Percentiles rank a stretch among this genome's conserved stretches.
phyloP scores from a whole-genome alignment of 306 rosid genomes.

The Vicia faba region DNA sequence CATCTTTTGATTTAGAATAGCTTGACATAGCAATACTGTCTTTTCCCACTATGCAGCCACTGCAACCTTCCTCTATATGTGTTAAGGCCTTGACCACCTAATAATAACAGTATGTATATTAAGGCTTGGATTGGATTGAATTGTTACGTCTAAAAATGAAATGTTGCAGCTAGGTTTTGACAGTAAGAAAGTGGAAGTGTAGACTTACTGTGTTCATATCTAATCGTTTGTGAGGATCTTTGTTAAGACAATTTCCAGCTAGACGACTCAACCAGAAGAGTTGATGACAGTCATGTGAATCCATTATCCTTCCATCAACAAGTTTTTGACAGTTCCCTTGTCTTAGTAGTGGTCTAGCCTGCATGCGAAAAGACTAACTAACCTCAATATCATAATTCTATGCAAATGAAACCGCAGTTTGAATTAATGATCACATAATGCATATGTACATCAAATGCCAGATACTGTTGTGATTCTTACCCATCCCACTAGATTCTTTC shows the following conservation, averaged over 20 bases:
- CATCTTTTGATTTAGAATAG: slow-evolving; percentile 7
- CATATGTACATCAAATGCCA: too few species aligned
- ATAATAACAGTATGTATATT: not conserved
- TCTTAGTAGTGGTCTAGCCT: slow-evolving; percentile 74
- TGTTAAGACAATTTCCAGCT: slow-evolving; percentile 64
- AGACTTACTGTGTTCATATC: slow-evolving; percentile 54
- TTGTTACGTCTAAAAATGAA: not conserved
- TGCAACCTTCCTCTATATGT: slow-evolving; percentile 38
- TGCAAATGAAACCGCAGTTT: not conserved
- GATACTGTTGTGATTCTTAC: slow-evolving; percentile 54
- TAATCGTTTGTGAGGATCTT: slow-evolving; percentile 64
- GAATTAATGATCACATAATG: not conserved
- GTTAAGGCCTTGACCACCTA: slow-evolving; percentile 41
- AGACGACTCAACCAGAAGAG: slow-evolving; percentile 66
- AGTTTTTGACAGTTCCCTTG: slow-evolving; percentile 63
- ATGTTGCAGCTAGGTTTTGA: not conserved
- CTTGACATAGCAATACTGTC: slow-evolving; percentile 1
- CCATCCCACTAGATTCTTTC: slow-evolving; percentile 75
- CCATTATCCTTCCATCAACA: slow-evolving; percentile 58
- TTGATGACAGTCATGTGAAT: slow-evolving; percentile 66
- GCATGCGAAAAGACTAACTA: slow-evolving; percentile 8
- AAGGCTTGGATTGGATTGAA: not conserved
- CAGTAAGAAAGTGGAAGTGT: not conserved
- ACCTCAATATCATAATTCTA: not conserved
- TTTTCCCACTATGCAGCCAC: slow-evolving; percentile 19